Evolutionary conservation across 306 rosid species (phyloP).

Genomic region (Cicer arietinum): DNA sequence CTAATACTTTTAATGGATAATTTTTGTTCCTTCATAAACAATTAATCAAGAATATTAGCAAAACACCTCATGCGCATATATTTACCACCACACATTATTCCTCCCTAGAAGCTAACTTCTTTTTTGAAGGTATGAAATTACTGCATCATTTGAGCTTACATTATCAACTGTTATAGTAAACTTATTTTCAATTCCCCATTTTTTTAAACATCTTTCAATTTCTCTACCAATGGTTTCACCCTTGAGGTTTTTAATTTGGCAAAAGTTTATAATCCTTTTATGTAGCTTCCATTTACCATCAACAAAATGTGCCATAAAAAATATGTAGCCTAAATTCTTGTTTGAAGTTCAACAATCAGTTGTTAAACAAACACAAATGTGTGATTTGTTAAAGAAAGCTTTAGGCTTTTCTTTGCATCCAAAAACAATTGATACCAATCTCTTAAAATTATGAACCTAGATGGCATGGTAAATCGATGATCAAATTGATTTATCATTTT

Average conservation of each 20-base stretch:
- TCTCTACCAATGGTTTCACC: not conserved
- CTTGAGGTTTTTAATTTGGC: not conserved
- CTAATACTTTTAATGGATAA: not conserved
- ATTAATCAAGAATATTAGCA: not conserved
- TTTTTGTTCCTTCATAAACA: not conserved
- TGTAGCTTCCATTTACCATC: not conserved
- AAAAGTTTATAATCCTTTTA: conserved; percentile 12
- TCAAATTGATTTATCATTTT: not conserved
- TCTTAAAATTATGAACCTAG: not conserved
- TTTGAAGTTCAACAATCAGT: conserved; percentile 4
- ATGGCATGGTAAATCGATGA: not conserved
- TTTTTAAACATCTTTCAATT: conserved; percentile 5
- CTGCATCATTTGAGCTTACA: no score
- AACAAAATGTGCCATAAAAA: not conserved
- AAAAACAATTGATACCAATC: not conserved
- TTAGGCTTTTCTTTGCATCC: not conserved
- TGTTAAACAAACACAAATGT: not conserved
- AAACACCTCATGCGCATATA: not conserved
- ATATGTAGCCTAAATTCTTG: not conserved
- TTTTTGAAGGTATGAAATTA: no score
- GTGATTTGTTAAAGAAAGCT: not conserved
- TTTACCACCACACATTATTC: not conserved
- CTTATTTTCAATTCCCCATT: not conserved
- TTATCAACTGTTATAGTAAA: no score
- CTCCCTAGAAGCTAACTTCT: not conserved